phyloP scores from a whole-genome alignment of 2,329 filamentous ascomycete species.

The Aspergillus japonicus region DNA sequence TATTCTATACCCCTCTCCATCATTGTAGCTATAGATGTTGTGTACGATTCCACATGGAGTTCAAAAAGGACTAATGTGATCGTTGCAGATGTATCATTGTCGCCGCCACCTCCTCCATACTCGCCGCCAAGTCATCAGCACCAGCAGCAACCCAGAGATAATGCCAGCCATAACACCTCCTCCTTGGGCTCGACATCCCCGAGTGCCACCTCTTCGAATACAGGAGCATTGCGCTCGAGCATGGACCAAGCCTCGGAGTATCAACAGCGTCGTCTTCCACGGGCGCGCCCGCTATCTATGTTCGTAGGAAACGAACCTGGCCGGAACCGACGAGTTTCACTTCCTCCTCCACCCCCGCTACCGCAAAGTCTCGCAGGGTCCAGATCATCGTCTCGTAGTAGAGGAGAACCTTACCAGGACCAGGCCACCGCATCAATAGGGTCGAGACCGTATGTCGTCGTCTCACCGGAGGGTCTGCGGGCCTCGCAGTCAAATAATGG shows the following conservation, averaged over 20 bases:
- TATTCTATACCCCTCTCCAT: neutral
- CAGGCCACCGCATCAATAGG: conserved; percentile 19
- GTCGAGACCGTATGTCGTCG: conserved; percentile 20
- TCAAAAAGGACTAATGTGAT: conserved; percentile 12
- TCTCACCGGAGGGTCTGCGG: conserved; percentile 24
- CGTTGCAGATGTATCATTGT: conserved; percentile 28
- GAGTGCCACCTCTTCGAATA: conserved; percentile 18
- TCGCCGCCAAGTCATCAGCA: conserved; percentile 35
- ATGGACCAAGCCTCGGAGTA: conserved; percentile 24
- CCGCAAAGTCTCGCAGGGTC: conserved; percentile 30
- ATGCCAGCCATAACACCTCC: conserved; percentile 13
- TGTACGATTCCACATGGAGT: neutral
- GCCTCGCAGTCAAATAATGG: conserved; percentile 19
- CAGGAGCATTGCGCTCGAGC: conserved; percentile 15
- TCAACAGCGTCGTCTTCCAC: conserved; percentile 26
- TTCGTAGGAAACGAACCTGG: conserved; percentile 27
- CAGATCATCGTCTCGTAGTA: conserved; percentile 36
- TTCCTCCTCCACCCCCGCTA: conserved; percentile 39
- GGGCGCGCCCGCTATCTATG: conserved; percentile 36
- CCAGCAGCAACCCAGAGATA: conserved; percentile 20
- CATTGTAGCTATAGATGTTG: neutral
- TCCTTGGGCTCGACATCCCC: conserved; percentile 21
- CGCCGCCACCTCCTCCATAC: conserved; percentile 41
- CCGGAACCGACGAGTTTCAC: conserved; percentile 29
- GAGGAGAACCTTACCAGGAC: conserved; percentile 27